Conservation (phyloP, 305 asterid species). For the Fraxinus dipetala region DNA sequence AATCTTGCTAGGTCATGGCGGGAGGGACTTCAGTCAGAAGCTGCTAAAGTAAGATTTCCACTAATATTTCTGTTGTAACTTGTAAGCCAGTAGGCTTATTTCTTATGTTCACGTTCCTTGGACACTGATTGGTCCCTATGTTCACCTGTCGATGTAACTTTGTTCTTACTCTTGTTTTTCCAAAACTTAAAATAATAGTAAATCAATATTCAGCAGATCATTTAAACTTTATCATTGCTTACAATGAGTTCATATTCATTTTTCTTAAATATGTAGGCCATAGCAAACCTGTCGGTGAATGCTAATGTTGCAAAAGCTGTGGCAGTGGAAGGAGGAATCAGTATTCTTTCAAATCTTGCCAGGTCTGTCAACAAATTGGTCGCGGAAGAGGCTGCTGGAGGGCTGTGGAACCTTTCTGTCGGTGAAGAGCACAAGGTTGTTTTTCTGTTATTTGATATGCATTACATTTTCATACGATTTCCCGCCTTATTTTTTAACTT, state of each 20-base stretch:
- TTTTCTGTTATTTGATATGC: background rate
- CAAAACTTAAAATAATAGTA: background rate
- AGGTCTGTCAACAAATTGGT: conserved; percentile 77
- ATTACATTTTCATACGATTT: background rate
- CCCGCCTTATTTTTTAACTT: conserved; percentile 16
- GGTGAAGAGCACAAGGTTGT: conserved; percentile 95
- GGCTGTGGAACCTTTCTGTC: conserved; percentile 93
- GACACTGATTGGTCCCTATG: conserved; percentile 4
- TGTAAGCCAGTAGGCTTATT: background rate
- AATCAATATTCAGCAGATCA: background rate
- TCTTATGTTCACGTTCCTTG: background rate
- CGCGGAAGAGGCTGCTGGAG: conserved; percentile 98
- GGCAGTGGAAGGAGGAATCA: conserved; percentile 91
- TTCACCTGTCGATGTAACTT: conserved; percentile 1
- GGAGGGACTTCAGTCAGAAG: conserved; percentile 94
- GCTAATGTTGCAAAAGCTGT: conserved; percentile 88
- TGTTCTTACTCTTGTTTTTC: background rate
- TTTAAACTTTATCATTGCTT: conserved; percentile 20
- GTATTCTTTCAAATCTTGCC: conserved; percentile 63
- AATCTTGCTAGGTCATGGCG: conserved; percentile 79
- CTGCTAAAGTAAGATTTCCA: conserved; percentile 63
- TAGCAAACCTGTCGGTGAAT: conserved; percentile 88
- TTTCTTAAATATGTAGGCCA: conserved; percentile 54
- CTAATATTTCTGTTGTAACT: conserved; percentile 8
- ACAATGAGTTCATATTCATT: conserved; percentile 5